Evolutionary conservation across 257 asterid species (phyloP).

Genomic region (Solanum dulcamara): DNA sequence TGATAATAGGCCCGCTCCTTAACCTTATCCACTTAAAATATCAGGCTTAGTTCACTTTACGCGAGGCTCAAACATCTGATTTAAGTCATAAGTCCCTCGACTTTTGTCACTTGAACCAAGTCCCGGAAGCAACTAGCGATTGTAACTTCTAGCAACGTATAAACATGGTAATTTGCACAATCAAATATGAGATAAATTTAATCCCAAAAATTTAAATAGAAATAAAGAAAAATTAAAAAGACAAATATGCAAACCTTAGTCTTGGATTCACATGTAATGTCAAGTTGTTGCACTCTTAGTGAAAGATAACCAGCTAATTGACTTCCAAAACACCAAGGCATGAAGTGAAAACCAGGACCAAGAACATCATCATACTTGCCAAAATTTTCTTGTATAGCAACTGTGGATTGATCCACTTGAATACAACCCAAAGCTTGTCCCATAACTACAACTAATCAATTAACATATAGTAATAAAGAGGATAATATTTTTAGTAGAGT

Average conservation of each 20-base stretch:
- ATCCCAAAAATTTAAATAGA: neutral
- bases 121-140: neutral
- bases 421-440: slow-evolving; percentile 22
- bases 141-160: neutral
- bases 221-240: neutral
- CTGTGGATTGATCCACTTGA: slow-evolving; percentile 19
- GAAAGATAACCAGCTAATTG: slow-evolving; percentile 13
- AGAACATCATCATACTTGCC: slow-evolving; percentile 15
- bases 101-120: neutral
- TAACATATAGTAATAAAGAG: neutral
- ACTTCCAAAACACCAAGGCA: slow-evolving; percentile 22
- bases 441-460: neutral
- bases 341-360: slow-evolving; percentile 18
- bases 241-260: slow-evolving; percentile 10
- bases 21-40: neutral
- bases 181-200: neutral
- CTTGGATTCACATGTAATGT: slow-evolving; percentile 16
- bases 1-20: neutral
- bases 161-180: no score
- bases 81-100: neutral
- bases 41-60: neutral
- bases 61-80: neutral
- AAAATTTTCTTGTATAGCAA: slow-evolving; percentile 11
- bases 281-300: slow-evolving; percentile 17
- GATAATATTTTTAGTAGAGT: neutral